Base-by-base conservation (phyloP, 176 grass and related monocot species). In the Carex parvula region DNA sequence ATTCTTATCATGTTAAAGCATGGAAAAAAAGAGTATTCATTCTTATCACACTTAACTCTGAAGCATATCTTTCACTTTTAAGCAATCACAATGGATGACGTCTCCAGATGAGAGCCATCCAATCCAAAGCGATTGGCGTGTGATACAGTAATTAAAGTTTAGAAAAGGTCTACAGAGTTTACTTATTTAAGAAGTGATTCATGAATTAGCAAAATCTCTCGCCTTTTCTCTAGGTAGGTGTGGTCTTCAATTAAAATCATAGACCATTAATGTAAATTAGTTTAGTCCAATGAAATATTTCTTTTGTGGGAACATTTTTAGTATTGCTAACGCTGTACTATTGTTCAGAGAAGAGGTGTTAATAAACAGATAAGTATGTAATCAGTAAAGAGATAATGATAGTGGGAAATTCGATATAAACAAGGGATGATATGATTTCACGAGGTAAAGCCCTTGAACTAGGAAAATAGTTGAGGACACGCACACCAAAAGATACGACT, bases 131-230 rank as follows among this genome's bases (percentile, higher is more conserved):
- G 22, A 20, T 73, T 73, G 42, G 42, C 20, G 42, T 8, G 9
- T 73, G 70, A 73, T 14, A 66, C 70, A 52, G 70, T 52, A 73
- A 73, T 73, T 73, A 46, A 73, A 73, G 70, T 73, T 73, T 15
- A 73, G 70, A 50, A 73, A 48, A 9, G 3, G 20, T 73, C 8
- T 24, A 52, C 64, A 70, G 18, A 73, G 41, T 50, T 72, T 48
- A 72, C 69, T 72, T 73, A 48, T 26, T 73, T 73, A 52, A 73
- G 70, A 73, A 73, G 20, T 52, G 70, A 52, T 52, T 52, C 22
- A 73, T 73, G 70, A 37, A 17, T 64, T 50, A 46, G 70, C n/a
- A 15, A 50, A 52, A 70, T 70, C 42, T 71, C 68, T 24, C 2
- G 1, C 42, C 20, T 21, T 73, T 73, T 73, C 70, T 41, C 11